A percentile compares a stretch with the other conserved stretches of the same genome.
phyloP scores from a whole-genome alignment of 2,329 filamentous ascomycete genomes.

The Phialophora tarda region DNA sequence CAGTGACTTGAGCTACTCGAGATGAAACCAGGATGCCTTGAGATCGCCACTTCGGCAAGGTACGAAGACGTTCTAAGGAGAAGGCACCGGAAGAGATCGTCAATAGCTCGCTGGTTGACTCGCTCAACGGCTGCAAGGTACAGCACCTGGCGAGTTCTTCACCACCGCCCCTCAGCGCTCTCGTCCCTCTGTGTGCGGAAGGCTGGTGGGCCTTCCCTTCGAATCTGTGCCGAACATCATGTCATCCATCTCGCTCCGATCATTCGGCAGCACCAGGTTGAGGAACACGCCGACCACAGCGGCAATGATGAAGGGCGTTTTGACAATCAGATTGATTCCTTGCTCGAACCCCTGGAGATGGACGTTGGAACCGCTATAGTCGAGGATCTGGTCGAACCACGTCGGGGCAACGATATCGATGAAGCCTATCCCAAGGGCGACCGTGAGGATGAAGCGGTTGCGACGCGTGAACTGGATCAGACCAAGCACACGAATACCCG shows the following conservation, averaged over 20 bases:
- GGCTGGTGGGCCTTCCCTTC: constrained; percentile 9
- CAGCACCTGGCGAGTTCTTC: neutral
- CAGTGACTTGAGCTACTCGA: neutral
- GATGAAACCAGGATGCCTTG: neutral
- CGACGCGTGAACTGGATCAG: constrained; percentile 76
- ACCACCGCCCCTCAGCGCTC: neutral
- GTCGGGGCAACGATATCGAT: constrained; percentile 69
- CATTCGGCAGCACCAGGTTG: constrained; percentile 38
- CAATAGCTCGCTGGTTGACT: neutral
- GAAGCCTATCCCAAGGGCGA: constrained; percentile 74
- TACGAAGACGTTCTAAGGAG: neutral
- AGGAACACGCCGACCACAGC: constrained; percentile 43
- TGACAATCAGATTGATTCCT: constrained; percentile 42
- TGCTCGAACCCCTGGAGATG: constrained; percentile 68
- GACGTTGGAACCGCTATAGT: constrained; percentile 70
- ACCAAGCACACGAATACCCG: constrained; percentile 76
- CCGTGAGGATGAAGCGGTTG: constrained; percentile 81
- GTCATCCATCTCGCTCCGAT: constrained; percentile 31
- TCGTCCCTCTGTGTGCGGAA: constrained; percentile 21
- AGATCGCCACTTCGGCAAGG: neutral
- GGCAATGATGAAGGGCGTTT: constrained; percentile 44
- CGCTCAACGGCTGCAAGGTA: neutral
- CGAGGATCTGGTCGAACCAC: constrained; percentile 75
- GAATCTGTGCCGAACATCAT: constrained; percentile 26
- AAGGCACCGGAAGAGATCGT: neutral